Base-by-base conservation (phyloP, 805 yeast genomes). In the Kodamaea fukazawae region DNA sequence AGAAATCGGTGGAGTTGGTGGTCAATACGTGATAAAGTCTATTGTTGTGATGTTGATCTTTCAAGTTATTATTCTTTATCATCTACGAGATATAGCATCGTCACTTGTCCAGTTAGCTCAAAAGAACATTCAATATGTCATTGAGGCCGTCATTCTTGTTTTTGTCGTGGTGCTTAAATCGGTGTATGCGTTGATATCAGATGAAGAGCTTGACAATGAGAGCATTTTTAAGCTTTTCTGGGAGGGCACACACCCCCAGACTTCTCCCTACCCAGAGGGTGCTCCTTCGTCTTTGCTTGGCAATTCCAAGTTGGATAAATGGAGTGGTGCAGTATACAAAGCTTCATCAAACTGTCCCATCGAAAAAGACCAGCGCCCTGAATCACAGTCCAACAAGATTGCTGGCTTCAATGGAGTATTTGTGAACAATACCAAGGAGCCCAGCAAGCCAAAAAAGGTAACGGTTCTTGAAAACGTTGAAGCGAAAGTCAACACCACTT, bases 31-130 rank as follows among this genome's bases (percentile, higher is more conserved):
- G n/a, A 11, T 17, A 4, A 16, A 10, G 4, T 12, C 11, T 8
- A 23, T 14, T 6, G 7, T 14, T 10, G 11, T 14, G 15, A 3
- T 34, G 38, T 28, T 42, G 35, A 36, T 45, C 4, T 42, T 41
- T 20, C 37, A 46, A 18, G 45, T 49, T 6, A 34, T 45, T 7
- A 20, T 45, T 10, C 40, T 48, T 4, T 50, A 48, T 37, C 36
- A 39, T 8, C 23, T 44, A 6, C 41, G 50, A 22, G 43, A 43
- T 22, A 18, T 35, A 4, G 13, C 42, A 6, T 31, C 37, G 18
- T 28, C 29, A 13, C 36, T 25, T n/a, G 39, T 29, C 8, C 28
- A 38, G 10, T 27, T 31, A 4, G 9, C 20, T 46, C 8, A 25
- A 26, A n/a, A 10, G 32, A 8, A 33, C 27, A 3, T 35, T 43